Percentiles rank a stretch among this genome's conserved stretches.
These are phyloP conservation scores for Rostrohypoxylon terebratum DNA, from an alignment of 495 filamentous ascomycete species.

Conservation along the genomic window DNA sequence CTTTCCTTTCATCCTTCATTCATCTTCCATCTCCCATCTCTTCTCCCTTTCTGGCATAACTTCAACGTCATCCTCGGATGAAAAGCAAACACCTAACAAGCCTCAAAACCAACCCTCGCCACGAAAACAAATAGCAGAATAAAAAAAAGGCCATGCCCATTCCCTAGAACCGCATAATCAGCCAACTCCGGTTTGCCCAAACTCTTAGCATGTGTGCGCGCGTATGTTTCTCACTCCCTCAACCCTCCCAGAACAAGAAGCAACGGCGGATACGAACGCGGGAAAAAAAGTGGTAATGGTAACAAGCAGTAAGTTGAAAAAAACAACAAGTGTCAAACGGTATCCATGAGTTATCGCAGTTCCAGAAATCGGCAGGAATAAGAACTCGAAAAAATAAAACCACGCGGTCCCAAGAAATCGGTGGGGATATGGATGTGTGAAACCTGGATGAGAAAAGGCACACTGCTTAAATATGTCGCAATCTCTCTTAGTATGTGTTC, in stretches of 20 bases:
- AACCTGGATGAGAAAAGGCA: background rate
- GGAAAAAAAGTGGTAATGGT: too few species aligned
- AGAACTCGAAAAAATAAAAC: slow-evolving; percentile 9
- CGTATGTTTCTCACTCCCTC: slow-evolving; percentile 26
- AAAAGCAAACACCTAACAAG: background rate
- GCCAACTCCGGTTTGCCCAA: slow-evolving; percentile 47
- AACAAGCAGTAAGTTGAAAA: background rate
- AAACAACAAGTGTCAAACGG: slow-evolving; percentile 44
- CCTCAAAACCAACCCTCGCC: background rate
- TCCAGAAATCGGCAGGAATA: slow-evolving; percentile 30
- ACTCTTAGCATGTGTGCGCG: slow-evolving; percentile 16
- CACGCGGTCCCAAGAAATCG: slow-evolving; percentile 28
- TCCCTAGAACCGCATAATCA: slow-evolving; percentile 37
- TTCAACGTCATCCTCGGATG: background rate
- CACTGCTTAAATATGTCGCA: slow-evolving; percentile 30
- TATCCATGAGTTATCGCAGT: slow-evolving; percentile 44
- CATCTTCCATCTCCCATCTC: background rate
- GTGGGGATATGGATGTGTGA: too few species aligned
- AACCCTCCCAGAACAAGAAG: slow-evolving; percentile 7
- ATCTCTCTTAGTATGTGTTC: background rate
- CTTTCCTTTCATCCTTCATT: background rate
- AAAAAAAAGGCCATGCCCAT: slow-evolving; percentile 20
- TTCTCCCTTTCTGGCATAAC: too few species aligned
- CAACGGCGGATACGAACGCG: too few species aligned
- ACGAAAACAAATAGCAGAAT: background rate